These are phyloP conservation scores for Lactarius pseudohatsudake DNA, from an alignment of 768 basidiomycete genomes.

Conservation along the genomic window DNA sequence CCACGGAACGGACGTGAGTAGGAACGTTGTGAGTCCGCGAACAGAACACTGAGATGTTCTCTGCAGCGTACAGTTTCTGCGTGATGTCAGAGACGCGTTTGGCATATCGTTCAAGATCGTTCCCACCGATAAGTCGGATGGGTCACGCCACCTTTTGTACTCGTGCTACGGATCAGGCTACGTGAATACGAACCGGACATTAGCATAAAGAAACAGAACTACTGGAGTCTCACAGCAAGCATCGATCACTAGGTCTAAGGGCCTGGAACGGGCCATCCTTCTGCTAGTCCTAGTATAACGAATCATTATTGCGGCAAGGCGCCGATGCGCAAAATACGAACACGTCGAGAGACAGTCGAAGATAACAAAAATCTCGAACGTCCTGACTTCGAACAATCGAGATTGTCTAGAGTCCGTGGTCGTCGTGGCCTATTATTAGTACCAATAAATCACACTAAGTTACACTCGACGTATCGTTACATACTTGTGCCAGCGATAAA, in stretches of 20 bases:
- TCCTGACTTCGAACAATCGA: not conserved
- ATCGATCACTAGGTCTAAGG: not conserved
- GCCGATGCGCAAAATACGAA: not conserved
- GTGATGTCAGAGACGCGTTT: slow-evolving; percentile 79
- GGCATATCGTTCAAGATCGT: slow-evolving; percentile 93
- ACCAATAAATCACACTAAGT: not conserved
- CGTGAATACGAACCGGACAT: slow-evolving; percentile 78
- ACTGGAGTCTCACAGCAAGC: not conserved
- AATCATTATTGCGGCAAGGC: not conserved
- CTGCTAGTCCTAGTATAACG: not conserved
- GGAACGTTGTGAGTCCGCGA: not conserved
- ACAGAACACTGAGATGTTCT: slow-evolving; percentile 23
- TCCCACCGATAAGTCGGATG: slow-evolving; percentile 52
- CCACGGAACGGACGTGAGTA: slow-evolving; percentile 69
- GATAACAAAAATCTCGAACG: not conserved
- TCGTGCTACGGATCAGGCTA: slow-evolving; percentile 94
- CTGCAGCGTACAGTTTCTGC: slow-evolving; percentile 83
- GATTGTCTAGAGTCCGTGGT: not conserved
- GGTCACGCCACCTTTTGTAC: slow-evolving; percentile 63
- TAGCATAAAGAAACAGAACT: slow-evolving; percentile 47
- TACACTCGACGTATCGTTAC: slow-evolving; percentile 11
- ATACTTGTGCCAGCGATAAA: slow-evolving; percentile 54
- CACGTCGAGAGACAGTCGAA: not conserved
- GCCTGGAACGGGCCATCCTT: not conserved
- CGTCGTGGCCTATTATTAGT: not conserved